Percentiles rank a stretch among this genome's conserved stretches.
phyloP scores from a whole-genome alignment of 768 basidiomycete genomes.

The Candolleomyces efflorescens region DNA sequence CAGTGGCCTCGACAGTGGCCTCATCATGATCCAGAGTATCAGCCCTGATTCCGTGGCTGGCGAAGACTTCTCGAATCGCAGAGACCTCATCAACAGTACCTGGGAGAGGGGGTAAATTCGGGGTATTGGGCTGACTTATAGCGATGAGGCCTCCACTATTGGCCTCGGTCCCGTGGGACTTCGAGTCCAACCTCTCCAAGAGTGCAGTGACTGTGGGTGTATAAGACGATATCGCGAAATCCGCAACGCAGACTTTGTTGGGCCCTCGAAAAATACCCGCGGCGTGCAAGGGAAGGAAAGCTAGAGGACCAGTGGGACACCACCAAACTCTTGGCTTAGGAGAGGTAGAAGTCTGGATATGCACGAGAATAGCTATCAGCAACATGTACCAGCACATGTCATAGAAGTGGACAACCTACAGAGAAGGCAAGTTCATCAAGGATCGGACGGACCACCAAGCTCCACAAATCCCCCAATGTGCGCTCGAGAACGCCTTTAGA shows the following conservation, averaged over 20 bases:
- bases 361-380: background rate
- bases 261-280: background rate
- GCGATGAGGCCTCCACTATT: too few relatives aligned
- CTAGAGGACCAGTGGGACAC: background rate
- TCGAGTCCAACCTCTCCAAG: background rate
- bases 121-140: too few relatives aligned
- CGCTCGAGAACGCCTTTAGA: background rate
- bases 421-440: background rate
- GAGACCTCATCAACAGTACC: too few relatives aligned
- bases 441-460: background rate
- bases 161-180: too few relatives aligned
- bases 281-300: background rate
- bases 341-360: background rate
- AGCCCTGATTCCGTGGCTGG: too few relatives aligned
- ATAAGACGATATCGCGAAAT: conserved; percentile 17
- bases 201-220: conserved; percentile 12
- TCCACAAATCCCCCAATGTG: background rate
- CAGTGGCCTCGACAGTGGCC: too few relatives aligned
- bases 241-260: background rate
- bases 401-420: background rate
- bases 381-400: background rate
- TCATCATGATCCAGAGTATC: too few relatives aligned
- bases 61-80: too few relatives aligned
- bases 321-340: background rate
- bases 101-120: too few relatives aligned